Evolutionary conservation across 192 early-diverging fungal species (phyloP).

Genomic region (Gigaspora rosea): DNA sequence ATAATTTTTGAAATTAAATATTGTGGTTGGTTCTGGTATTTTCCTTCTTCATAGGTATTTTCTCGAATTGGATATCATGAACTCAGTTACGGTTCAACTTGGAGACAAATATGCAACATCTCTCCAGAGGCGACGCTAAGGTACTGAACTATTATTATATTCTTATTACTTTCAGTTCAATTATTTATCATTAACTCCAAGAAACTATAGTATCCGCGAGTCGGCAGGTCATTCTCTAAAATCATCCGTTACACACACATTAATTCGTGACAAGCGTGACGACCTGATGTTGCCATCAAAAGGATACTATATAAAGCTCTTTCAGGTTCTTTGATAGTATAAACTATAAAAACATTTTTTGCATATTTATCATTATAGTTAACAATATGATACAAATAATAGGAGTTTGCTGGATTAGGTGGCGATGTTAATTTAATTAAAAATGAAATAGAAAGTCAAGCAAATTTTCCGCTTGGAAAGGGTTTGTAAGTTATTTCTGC

Average conservation of each 20-base stretch:
- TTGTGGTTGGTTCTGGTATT: no score
- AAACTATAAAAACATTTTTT: not conserved
- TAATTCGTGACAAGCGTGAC: constrained; percentile 75
- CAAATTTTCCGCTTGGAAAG: constrained; percentile 51
- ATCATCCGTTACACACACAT: constrained; percentile 69
- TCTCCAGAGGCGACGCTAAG: constrained; percentile 60
- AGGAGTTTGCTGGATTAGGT: constrained; percentile 81
- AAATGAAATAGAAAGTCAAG: constrained; percentile 69
- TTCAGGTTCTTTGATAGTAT: constrained; percentile 33
- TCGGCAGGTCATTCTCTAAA: constrained; percentile 87
- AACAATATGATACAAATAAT: not conserved
- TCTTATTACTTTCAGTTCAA: constrained; percentile 2
- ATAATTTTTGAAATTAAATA: no score
- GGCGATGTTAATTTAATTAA: constrained; percentile 81
- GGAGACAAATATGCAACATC: constrained; percentile 76
- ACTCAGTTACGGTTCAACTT: constrained; percentile 66
- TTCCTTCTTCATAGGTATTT: constrained; percentile 14
- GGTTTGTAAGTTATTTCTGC: constrained; percentile 54
- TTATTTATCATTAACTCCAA: constrained; percentile 22
- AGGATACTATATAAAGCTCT: constrained; percentile 57
- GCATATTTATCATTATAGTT: not conserved
- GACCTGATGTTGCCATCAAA: constrained; percentile 72
- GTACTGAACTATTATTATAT: constrained; percentile 39
- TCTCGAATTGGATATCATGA: constrained; percentile 63
- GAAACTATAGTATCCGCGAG: constrained; percentile 60